Base-by-base conservation (phyloP, 2,329 filamentous ascomycete species). In the Penicillium sp. region DNA sequence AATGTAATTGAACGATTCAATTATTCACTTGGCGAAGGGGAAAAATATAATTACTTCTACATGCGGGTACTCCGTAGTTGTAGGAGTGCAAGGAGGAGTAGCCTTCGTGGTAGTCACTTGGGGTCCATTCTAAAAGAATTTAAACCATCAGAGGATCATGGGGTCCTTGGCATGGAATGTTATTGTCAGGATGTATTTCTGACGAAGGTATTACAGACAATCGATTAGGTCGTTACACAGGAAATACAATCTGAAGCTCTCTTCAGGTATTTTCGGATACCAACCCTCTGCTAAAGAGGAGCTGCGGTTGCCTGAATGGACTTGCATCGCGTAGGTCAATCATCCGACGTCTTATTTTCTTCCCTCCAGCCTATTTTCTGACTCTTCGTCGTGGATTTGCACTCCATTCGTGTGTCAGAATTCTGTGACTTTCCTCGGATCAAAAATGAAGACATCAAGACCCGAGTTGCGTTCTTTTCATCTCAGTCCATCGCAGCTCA, bases 391-490 rank as follows among this genome's bases (percentile, higher is more conserved):
- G 16, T n/a, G 22, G 22, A 10, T 26, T 48, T 11, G 14, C 25
- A 11, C 45, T 7, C 14, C n/a, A 3, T 28, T 42, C 40, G 22
- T n/a, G 22, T 30, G 22, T 48, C 25, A 48, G 28, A 4, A 13
- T 28, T 30, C 16, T 26, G 45, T 26, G 45, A 48, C 25, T 48
- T 55, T 7, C n/a, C 8, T 22, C 53, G 40, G 28, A 19, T 46
- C 25, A 55, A 48, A 25, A 48, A 55, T 56, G 54, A 48, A 59
- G 51, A 48, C 28, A n/a, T 25, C 28, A 37, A 37, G 7, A 37
- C 48, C 48, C 37, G 48, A 37, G 28, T 40, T 35, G 57, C 57
- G 42, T 43, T 54, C 49, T 46, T 59, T 59, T 30, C n/a, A 54
- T 13, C 19, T 52, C 57, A 53, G 28, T 54, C 42, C 57, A 28